A percentile compares a stretch with the other conserved stretches of the same genome.
These are phyloP conservation scores for Fusarium paranaense DNA, from an alignment of 2,329 filamentous ascomycete species.

Conservation along the genomic window DNA sequence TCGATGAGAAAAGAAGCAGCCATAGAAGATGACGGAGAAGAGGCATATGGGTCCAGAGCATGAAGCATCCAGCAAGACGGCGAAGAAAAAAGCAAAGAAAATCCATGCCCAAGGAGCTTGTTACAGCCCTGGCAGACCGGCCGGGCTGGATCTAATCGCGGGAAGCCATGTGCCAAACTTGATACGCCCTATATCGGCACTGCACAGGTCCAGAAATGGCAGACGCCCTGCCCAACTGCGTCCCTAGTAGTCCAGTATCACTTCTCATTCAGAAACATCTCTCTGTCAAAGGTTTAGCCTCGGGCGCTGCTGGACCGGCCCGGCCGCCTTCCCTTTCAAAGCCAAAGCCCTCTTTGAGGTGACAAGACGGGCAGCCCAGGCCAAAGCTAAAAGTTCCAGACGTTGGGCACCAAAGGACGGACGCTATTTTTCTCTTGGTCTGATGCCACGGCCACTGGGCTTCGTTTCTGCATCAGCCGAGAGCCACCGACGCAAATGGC, in stretches of 20 bases:
- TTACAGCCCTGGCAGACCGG: constrained; percentile 28
- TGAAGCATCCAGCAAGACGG: background rate
- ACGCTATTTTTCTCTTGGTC: constrained; percentile 37
- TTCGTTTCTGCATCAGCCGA: constrained; percentile 41
- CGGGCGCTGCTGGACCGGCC: constrained; percentile 43
- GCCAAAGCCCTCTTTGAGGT: constrained; percentile 10
- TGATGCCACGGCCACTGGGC: constrained; percentile 31
- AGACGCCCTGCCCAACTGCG: constrained; percentile 6
- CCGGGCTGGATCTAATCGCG: constrained; percentile 31
- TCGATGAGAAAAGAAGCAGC: constrained; percentile 22
- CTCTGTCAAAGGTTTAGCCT: constrained; percentile 30
- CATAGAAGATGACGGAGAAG: constrained; percentile 18
- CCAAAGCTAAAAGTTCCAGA: constrained; percentile 33
- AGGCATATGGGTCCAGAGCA: constrained; percentile 12
- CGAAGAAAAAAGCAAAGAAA: constrained; percentile 30
- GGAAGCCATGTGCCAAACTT: constrained; percentile 40
- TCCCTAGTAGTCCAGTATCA: constrained; percentile 9
- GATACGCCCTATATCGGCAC: constrained; percentile 36
- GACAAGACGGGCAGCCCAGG: background rate
- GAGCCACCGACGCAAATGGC: constrained; percentile 39
- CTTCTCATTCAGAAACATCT: constrained; percentile 25
- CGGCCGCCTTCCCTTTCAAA: constrained; percentile 32
- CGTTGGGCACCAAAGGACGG: constrained; percentile 45
- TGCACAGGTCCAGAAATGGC: constrained; percentile 10
- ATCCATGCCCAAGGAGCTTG: constrained; percentile 27